A percentile compares a stretch with the other conserved stretches of the same genome.
Conservation (phyloP, 345 rosid genomes). For the Draba incana region DNA sequence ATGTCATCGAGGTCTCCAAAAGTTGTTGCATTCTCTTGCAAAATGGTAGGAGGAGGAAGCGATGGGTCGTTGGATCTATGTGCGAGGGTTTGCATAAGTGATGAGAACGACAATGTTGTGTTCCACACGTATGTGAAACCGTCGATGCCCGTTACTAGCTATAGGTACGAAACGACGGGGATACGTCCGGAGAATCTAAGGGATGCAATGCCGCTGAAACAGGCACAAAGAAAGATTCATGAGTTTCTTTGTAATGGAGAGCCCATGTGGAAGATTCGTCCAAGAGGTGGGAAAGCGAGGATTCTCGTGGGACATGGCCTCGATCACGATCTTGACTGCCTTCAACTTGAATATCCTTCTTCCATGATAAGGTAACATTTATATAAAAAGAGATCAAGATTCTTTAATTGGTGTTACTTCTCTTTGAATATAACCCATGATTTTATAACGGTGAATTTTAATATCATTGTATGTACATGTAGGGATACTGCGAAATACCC, state of each 20-base stretch:
- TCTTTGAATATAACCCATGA: not conserved
- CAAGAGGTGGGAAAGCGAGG: conserved; percentile 74
- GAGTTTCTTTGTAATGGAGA: conserved; percentile 90
- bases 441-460: not conserved
- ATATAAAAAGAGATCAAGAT: conserved; percentile 8
- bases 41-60: conserved; percentile 94
- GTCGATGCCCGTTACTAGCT: conserved; percentile 68
- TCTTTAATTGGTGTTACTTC: conserved; percentile 14
- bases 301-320: conserved; percentile 92
- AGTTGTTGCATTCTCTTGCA: conserved; percentile 80
- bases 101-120: conserved; percentile 71
- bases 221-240: conserved; percentile 78
- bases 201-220: conserved; percentile 73
- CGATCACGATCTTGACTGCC: conserved; percentile 73
- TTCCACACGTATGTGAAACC: conserved; percentile 87
- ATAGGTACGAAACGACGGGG: conserved; percentile 84
- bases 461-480: not conserved
- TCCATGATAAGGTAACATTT: conserved; percentile 66
- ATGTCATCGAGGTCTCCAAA: conserved; percentile 51
- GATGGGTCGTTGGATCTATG: conserved; percentile 84
- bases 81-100: conserved; percentile 78
- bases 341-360: conserved; percentile 82
- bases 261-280: conserved; percentile 88
- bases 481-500: conserved; percentile 91
- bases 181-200: conserved; percentile 71